Percentiles rank a stretch among this genome's conserved stretches.
Evolutionary conservation across 2,329 filamentous ascomycete species (phyloP).

Genomic region (Nemania bipapillata): DNA sequence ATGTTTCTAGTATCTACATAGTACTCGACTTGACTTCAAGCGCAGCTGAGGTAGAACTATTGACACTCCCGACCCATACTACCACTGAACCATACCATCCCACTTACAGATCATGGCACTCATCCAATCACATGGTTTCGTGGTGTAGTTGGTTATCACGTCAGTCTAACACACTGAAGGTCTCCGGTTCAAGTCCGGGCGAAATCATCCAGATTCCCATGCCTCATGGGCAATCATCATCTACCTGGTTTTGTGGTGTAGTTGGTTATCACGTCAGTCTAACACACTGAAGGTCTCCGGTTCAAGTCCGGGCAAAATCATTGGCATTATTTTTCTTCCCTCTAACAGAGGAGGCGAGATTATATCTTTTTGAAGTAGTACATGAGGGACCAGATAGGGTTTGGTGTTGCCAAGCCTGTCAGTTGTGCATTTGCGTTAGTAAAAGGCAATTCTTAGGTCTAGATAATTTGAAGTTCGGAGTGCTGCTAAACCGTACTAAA

Average conservation of each 20-base stretch:
- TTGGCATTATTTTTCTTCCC: neutral
- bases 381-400: too few species aligned
- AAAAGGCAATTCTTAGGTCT: too few species aligned
- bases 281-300: constrained; percentile 56
- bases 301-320: constrained; percentile 52
- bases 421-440: too few species aligned
- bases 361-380: too few species aligned
- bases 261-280: constrained; percentile 63
- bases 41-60: neutral
- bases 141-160: constrained; percentile 61
- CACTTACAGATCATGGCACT: neutral
- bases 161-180: constrained; percentile 60
- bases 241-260: constrained; percentile 51
- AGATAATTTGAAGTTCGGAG: too few species aligned
- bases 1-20: too few species aligned
- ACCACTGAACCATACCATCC: neutral
- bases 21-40: neutral
- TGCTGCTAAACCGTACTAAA: constrained; percentile 28
- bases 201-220: constrained; percentile 40
- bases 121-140: constrained; percentile 41
- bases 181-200: constrained; percentile 53
- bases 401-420: too few species aligned
- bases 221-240: neutral
- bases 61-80: neutral
- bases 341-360: too few species aligned